Base-by-base conservation (phyloP, 2,329 filamentous ascomycete species). In the Ascochyta rabiei region DNA sequence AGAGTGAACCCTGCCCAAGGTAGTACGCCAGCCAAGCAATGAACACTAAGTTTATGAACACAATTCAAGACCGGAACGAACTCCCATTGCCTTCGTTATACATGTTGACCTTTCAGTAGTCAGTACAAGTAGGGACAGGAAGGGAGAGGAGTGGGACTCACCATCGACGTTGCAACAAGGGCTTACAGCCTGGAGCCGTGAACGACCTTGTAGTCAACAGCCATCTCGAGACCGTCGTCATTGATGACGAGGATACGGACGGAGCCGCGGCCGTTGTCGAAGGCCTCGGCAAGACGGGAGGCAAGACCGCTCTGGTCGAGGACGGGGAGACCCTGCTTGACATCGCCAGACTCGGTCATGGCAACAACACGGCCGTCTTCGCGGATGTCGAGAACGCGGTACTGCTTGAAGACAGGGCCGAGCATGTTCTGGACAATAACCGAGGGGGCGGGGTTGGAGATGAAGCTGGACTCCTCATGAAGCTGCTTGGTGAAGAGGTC, bases 401-500 rank as follows among this genome's bases (percentile, higher is more conserved):
- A 99, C 86, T 98, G 95, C 91, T 98, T 98, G 91, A 98, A 97
- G 83, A 98, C 88, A 63, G 95, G 95, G 71, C 93, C 95, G 67
- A 96, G 90, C 92, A 99, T 98, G 83, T 93, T 98, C 89, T 99
- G 95, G 73, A 99, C 93, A 63, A 98, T 87, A 59, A 99, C 95
- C 69, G 91, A 96, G 69, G 93, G 93, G 66, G 90, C 91, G 64
- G 95, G 95, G 89, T 96, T 96, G 81, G 91, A 93, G 82, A 98
- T 88, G 82, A 96, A 97, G 72, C 89, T 93, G 53, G 91, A 96
- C 89, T 99, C 95, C 84, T 99, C 95, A 76, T 98, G 92, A 66
- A 99, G 87, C 84, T 98, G 91, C 86, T 96, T 96, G 85, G 93
- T 97, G 91, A 99, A 99, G 75, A 99, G 90, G 81, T 99, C 95